phyloP scores from a whole-genome alignment of 306 rosid species.

The Corylus americana region DNA sequence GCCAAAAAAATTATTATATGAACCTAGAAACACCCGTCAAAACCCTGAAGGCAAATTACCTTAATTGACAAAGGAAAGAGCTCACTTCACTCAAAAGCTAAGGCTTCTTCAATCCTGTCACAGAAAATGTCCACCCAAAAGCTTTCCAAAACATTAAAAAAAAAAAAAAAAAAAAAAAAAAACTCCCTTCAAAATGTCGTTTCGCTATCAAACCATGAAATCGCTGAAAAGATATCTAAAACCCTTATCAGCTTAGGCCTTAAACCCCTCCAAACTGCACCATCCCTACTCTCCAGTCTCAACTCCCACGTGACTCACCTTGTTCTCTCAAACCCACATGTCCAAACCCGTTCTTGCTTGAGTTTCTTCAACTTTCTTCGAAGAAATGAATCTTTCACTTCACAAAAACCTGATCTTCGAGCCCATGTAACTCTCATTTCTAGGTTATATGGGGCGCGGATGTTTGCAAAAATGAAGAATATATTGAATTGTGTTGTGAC shows the following conservation, averaged over 20 bases:
- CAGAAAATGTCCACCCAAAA: constrained; percentile 45
- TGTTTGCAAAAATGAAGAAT: constrained; percentile 49
- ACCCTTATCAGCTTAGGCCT: constrained; percentile 35
- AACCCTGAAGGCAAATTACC: too few species aligned
- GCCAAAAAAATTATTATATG: too few species aligned
- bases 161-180: neutral
- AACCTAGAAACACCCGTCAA: too few species aligned
- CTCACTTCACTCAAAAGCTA: neutral
- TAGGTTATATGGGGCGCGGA: constrained; percentile 48
- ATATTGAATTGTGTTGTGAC: constrained; percentile 45
- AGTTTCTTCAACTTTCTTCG: constrained; percentile 59
- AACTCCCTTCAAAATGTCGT: constrained; percentile 19
- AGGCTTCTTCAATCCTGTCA: constrained; percentile 8
- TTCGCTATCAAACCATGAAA: constrained; percentile 32
- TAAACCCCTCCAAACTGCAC: constrained; percentile 31
- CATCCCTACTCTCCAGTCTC: constrained; percentile 46
- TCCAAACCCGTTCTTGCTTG: constrained; percentile 39
- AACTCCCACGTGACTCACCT: constrained; percentile 45
- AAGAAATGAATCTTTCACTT: constrained; percentile 21
- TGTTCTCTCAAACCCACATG: constrained; percentile 59
- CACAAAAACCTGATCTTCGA: constrained; percentile 54
- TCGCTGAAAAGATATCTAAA: constrained; percentile 37
- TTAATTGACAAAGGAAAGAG: too few species aligned
- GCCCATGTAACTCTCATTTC: constrained; percentile 51
- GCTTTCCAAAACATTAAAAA: constrained; percentile 22